Percentiles rank a stretch among this genome's conserved stretches.
These are phyloP conservation scores for Climacium dendroides DNA, from an alignment of 225 moss, liverwort and hornwort genomes.

Conservation along the genomic window DNA sequence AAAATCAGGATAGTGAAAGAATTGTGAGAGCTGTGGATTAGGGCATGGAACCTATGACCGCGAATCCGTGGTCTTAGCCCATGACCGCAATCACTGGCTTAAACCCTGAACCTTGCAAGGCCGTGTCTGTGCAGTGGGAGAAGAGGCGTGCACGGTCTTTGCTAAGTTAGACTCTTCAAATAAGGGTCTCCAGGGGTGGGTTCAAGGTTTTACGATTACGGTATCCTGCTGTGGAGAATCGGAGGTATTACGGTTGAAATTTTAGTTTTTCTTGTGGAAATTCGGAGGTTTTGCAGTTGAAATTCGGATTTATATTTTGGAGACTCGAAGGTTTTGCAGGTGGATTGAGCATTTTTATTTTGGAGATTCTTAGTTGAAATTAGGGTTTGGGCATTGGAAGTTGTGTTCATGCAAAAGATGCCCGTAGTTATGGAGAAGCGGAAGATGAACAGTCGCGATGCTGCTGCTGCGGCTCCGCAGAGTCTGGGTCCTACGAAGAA, in stretches of 20 bases:
- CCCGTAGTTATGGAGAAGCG: conserved; percentile 15
- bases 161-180: not conserved
- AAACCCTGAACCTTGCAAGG: not conserved
- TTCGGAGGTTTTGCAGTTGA: not conserved
- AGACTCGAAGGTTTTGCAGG: not conserved
- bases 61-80: not conserved
- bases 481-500: conserved; percentile 14
- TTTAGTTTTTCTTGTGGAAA: not conserved
- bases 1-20: not conserved
- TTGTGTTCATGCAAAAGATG: not conserved
- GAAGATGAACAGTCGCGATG: not conserved
- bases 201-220: not conserved
- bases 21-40: not conserved
- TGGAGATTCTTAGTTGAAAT: not conserved
- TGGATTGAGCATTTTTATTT: not conserved
- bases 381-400: not conserved
- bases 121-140: not conserved
- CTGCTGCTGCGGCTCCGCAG: not conserved
- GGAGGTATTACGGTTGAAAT: not conserved
- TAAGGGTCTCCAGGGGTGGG: not conserved
- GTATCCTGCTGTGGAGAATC: not conserved
- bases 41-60: not conserved
- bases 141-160: not conserved
- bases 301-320: not conserved
- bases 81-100: not conserved